Evolutionary conservation across 2,329 filamentous ascomycete species (phyloP).

Genomic region (Bipolaris zeicola): DNA sequence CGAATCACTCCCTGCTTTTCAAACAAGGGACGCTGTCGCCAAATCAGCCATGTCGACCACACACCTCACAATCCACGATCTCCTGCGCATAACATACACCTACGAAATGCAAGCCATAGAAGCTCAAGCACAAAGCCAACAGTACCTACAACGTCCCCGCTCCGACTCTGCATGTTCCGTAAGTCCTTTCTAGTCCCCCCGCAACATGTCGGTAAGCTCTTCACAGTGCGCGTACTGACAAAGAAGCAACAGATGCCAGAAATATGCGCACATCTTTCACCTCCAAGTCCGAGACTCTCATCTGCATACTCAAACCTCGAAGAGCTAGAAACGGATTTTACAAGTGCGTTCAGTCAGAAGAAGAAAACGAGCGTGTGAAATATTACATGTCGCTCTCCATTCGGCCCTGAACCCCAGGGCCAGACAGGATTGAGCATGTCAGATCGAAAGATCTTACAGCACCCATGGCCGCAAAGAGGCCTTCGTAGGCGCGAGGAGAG

Average conservation of each 20-base stretch:
- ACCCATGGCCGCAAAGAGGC: not conserved
- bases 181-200: constrained; percentile 5
- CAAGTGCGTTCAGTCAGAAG: constrained; percentile 26
- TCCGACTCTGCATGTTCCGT: constrained; percentile 35
- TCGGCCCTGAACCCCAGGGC: not conserved
- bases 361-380: constrained; percentile 10
- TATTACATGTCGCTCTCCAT: not conserved
- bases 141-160: constrained; percentile 13
- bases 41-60: constrained; percentile 38
- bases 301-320: constrained; percentile 10
- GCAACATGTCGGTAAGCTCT: not conserved
- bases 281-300: constrained; percentile 15
- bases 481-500: too few relatives aligned
- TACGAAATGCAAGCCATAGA: constrained; percentile 38
- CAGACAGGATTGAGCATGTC: not conserved
- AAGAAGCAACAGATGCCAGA: constrained; percentile 29
- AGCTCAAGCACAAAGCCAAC: constrained; percentile 15
- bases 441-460: not conserved
- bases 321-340: constrained; percentile 41
- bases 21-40: not conserved
- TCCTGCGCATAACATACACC: constrained; percentile 43
- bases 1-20: not conserved
- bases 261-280: constrained; percentile 27
- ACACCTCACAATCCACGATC: constrained; percentile 39
- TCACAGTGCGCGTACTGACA: not conserved